Percentiles rank a stretch among this genome's conserved stretches.
Evolutionary conservation across 148 eudicot species (phyloP).

Genomic region (Spergularia marina): DNA sequence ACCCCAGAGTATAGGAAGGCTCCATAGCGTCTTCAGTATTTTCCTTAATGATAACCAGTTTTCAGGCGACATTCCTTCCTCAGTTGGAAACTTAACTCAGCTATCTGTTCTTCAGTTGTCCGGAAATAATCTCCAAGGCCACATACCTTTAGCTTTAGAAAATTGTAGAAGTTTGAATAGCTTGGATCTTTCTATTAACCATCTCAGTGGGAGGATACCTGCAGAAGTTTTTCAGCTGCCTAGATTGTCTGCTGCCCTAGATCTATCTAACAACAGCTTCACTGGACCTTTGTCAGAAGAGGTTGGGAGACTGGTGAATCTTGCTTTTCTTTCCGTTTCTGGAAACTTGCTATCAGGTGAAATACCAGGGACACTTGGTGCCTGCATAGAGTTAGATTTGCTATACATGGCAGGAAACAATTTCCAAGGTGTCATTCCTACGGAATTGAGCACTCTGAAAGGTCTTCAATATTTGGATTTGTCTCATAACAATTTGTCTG

Average conservation of each 20-base stretch:
- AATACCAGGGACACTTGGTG: slow-evolving; percentile 31
- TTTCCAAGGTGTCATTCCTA: slow-evolving; percentile 36
- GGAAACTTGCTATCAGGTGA: slow-evolving; percentile 30
- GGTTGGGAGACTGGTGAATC: slow-evolving; percentile 26
- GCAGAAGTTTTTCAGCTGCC: slow-evolving; percentile 23
- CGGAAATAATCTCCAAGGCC: slow-evolving; percentile 18
- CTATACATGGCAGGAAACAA: slow-evolving; percentile 27
- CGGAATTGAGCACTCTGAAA: slow-evolving; percentile 13
- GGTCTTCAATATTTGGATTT: slow-evolving; percentile 24
- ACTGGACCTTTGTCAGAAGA: slow-evolving; percentile 31
- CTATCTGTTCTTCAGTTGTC: too few species aligned
- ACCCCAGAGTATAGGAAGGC: slow-evolving; percentile 28
- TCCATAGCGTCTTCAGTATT: too few species aligned
- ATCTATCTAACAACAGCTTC: slow-evolving; percentile 27
- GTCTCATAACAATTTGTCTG: slow-evolving; percentile 31
- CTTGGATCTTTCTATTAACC: slow-evolving; percentile 26
- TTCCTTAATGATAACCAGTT: slow-evolving; percentile 22
- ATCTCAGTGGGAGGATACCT: slow-evolving; percentile 32
- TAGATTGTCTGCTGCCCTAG: not conserved
- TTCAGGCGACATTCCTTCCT: slow-evolving; percentile 31
- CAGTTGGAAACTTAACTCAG: slow-evolving; percentile 12
- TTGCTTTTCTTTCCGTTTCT: slow-evolving; percentile 20
- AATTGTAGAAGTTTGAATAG: slow-evolving; percentile 19
- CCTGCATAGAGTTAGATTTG: slow-evolving; percentile 18
- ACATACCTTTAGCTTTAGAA: slow-evolving; percentile 33